Conservation (phyloP, 306 rosid genomes). For the Quercus alba region DNA sequence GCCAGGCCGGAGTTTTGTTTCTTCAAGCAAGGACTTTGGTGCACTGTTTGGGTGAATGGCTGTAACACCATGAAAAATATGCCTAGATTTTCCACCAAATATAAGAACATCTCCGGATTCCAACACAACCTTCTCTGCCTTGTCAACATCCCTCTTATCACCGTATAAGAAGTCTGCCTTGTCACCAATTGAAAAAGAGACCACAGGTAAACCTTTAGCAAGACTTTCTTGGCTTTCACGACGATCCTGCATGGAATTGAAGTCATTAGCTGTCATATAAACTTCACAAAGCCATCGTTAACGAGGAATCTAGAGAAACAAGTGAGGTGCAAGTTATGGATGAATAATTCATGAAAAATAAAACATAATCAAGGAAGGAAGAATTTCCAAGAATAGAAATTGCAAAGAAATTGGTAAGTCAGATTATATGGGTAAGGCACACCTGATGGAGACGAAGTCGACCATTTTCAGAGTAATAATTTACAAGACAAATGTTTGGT, state of each 20-base stretch:
- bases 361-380: background rate
- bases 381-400: background rate
- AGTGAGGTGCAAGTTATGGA: background rate
- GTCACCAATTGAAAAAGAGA: slow-evolving; percentile 93
- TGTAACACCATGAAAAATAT: slow-evolving; percentile 66
- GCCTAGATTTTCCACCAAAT: slow-evolving; percentile 74
- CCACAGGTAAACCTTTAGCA: slow-evolving; percentile 44
- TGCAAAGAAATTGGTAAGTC: background rate
- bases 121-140: slow-evolving; percentile 38
- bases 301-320: background rate
- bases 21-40: slow-evolving; percentile 38
- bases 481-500: slow-evolving; percentile 67
- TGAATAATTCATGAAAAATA: background rate
- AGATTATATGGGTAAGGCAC: background rate
- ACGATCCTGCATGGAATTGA: slow-evolving; percentile 46
- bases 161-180: slow-evolving; percentile 62
- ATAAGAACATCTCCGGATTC: slow-evolving; percentile 81
- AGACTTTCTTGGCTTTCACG: slow-evolving; percentile 64
- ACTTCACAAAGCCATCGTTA: background rate
- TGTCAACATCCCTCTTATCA: slow-evolving; percentile 38
- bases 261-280: background rate
- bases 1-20: slow-evolving; percentile 53
- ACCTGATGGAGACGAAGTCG: slow-evolving; percentile 84
- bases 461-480: slow-evolving; percentile 57
- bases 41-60: slow-evolving; percentile 43